Percentiles rank a stretch among this genome's conserved stretches.
phyloP scores from a whole-genome alignment of 805 yeast species.

The Myxozyma monticola region DNA sequence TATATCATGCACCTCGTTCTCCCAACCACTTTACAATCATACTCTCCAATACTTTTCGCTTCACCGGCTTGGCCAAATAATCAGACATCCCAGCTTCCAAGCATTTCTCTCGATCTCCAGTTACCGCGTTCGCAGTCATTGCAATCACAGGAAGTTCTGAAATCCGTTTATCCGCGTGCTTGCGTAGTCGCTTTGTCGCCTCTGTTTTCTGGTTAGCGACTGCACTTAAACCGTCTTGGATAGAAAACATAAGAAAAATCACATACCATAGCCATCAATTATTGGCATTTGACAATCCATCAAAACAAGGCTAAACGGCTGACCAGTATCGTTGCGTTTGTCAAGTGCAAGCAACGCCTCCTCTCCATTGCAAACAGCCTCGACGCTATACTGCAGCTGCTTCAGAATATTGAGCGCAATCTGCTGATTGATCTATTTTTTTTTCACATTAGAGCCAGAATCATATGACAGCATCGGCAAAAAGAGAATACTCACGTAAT shows the following conservation, averaged over 20 bases:
- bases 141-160: constrained; percentile 51
- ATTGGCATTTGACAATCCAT: constrained; percentile 34
- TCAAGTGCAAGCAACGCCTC: constrained; percentile 28
- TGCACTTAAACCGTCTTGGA: too few relatives aligned
- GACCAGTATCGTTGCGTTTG: constrained; percentile 5
- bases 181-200: constrained; percentile 24
- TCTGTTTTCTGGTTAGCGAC: constrained; percentile 8
- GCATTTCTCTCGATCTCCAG: constrained; percentile 73
- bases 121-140: constrained; percentile 76
- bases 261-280: constrained; percentile 31
- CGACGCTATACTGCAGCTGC: constrained; percentile 18
- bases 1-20: too few relatives aligned
- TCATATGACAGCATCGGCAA: background rate
- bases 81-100: constrained; percentile 76
- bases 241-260: background rate
- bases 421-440: constrained; percentile 25
- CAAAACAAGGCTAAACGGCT: constrained; percentile 21
- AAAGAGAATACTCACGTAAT: constrained; percentile 14
- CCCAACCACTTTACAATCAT: constrained; percentile 21
- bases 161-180: constrained; percentile 9
- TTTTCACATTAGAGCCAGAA: background rate
- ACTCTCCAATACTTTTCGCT: constrained; percentile 11
- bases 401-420: constrained; percentile 28
- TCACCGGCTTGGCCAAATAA: constrained; percentile 63
- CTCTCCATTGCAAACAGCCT: constrained; percentile 30